These are phyloP conservation scores for Allodekkera sacchari DNA, from an alignment of 805 yeast genomes.

Conservation along the genomic window DNA sequence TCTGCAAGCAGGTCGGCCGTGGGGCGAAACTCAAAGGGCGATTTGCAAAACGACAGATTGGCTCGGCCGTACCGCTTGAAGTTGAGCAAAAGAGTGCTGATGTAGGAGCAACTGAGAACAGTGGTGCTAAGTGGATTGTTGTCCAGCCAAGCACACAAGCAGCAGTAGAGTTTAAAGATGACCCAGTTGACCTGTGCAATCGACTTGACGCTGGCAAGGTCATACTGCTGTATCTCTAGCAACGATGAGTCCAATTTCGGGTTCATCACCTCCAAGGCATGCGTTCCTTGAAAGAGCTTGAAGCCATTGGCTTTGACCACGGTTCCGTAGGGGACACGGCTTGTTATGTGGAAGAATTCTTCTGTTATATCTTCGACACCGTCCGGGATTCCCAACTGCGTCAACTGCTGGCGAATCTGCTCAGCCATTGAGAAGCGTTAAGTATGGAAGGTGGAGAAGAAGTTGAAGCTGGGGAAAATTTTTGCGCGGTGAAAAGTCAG, in stretches of 20 bases:
- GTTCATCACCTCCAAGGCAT: slow-evolving; percentile 76
- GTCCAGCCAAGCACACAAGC: slow-evolving; percentile 65
- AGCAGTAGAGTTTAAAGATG: slow-evolving; percentile 43
- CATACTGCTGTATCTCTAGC: slow-evolving; percentile 39
- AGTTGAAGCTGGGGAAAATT: background rate
- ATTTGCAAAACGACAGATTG: slow-evolving; percentile 4
- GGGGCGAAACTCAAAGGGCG: background rate
- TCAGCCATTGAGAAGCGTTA: slow-evolving; percentile 8
- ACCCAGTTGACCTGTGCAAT: slow-evolving; percentile 37
- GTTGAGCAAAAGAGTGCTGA: slow-evolving; percentile 22
- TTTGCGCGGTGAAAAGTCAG: background rate
- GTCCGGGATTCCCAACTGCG: slow-evolving; percentile 4
- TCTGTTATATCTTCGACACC: slow-evolving; percentile 46
- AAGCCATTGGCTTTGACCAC: slow-evolving; percentile 55
- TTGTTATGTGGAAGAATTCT: slow-evolving; percentile 32
- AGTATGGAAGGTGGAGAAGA: background rate
- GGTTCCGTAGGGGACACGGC: slow-evolving; percentile 32
- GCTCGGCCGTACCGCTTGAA: slow-evolving; percentile 7
- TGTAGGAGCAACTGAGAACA: slow-evolving; percentile 64
- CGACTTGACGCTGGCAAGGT: slow-evolving; percentile 29
- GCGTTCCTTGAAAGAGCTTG: slow-evolving; percentile 73
- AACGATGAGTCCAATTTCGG: slow-evolving; percentile 70
- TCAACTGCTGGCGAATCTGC: slow-evolving; percentile 4
- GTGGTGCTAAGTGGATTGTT: slow-evolving; percentile 73
- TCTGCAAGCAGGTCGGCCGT: too few relatives aligned